Conservation (phyloP, 2,329 filamentous ascomycete species). For the Clarireedia paspali region DNA sequence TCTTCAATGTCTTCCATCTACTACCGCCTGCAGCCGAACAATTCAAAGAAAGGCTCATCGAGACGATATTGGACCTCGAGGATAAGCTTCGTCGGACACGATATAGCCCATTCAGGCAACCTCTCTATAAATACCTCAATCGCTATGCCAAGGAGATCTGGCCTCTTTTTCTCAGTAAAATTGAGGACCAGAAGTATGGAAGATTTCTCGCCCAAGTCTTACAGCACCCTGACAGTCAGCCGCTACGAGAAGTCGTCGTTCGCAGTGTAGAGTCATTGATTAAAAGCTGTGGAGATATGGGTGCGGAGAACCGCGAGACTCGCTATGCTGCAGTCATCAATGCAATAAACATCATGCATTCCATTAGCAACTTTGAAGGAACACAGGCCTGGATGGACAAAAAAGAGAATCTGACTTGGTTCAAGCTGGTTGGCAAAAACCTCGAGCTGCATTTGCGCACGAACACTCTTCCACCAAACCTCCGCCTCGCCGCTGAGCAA, state of each 20-base stretch:
- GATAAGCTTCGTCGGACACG: constrained; percentile 77
- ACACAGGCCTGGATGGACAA: constrained; percentile 65
- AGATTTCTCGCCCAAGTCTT: constrained; percentile 87
- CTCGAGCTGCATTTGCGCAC: constrained; percentile 66
- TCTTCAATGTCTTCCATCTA: constrained; percentile 96
- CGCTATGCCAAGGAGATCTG: constrained; percentile 86
- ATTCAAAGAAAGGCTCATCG: constrained; percentile 85
- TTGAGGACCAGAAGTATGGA: constrained; percentile 82
- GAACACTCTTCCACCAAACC: constrained; percentile 60
- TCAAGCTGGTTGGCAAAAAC: constrained; percentile 64
- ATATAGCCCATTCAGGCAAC: constrained; percentile 83
- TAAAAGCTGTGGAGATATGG: constrained; percentile 54
- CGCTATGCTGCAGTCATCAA: constrained; percentile 69
- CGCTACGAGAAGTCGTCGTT: constrained; percentile 67
- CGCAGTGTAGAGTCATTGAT: constrained; percentile 67
- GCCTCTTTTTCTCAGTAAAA: constrained; percentile 66
- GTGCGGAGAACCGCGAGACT: constrained; percentile 61
- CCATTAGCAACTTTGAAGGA: constrained; percentile 59
- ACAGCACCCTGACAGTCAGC: constrained; percentile 62
- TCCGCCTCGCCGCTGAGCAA: constrained; percentile 82
- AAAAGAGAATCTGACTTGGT: constrained; percentile 51
- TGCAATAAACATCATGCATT: constrained; percentile 75
- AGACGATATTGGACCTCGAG: constrained; percentile 85
- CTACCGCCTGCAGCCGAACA: constrained; percentile 81
- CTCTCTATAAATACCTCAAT: constrained; percentile 88